Evolutionary conservation across 805 yeast genomes (phyloP).

Genomic region (Hanseniaspora pseudoguilliermondii): DNA sequence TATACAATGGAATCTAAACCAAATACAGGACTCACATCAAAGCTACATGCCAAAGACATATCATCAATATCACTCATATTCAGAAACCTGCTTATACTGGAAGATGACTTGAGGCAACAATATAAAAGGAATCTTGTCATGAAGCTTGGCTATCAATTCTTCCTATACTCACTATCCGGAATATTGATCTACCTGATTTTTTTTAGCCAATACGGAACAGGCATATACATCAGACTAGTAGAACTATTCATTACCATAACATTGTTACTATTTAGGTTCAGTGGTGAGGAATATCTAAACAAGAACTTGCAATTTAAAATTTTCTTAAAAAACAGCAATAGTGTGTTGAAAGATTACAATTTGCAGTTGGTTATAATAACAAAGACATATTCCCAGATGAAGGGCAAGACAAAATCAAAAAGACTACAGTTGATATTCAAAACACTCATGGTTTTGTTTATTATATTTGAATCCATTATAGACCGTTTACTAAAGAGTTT

Average conservation of each 20-base stretch:
- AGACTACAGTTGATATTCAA: conserved; percentile 8
- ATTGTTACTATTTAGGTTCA: conserved; percentile 6
- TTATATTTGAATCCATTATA: conserved; percentile 3
- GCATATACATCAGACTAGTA: conserved; percentile 5
- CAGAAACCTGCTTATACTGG: conserved; percentile 69
- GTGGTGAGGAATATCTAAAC: conserved; percentile 9
- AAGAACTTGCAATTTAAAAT: conserved; percentile 7
- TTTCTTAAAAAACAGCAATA: conserved; percentile 4
- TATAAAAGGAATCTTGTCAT: conserved; percentile 56
- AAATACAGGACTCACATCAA: not conserved
- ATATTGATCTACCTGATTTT: conserved; percentile 18
- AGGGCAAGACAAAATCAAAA: conserved; percentile 6
- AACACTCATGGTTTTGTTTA: conserved; percentile 10
- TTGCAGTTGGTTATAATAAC: conserved; percentile 6
- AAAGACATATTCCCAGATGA: conserved; percentile 4
- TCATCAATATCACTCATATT: conserved; percentile 59
- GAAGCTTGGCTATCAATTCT: conserved; percentile 35
- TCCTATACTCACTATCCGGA: conserved; percentile 32
- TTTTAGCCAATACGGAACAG: conserved; percentile 8
- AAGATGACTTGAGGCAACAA: conserved; percentile 75
- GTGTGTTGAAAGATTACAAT: conserved; percentile 2
- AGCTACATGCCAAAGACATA: conserved; percentile 19
- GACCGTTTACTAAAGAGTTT: conserved; percentile 3
- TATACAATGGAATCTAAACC: not conserved
- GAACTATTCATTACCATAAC: conserved; percentile 8